Percentiles rank a stretch among this genome's conserved stretches.
These are phyloP conservation scores for Cenococcum geophilum DNA, from an alignment of 495 filamentous ascomycete species.

Conservation along the genomic window DNA sequence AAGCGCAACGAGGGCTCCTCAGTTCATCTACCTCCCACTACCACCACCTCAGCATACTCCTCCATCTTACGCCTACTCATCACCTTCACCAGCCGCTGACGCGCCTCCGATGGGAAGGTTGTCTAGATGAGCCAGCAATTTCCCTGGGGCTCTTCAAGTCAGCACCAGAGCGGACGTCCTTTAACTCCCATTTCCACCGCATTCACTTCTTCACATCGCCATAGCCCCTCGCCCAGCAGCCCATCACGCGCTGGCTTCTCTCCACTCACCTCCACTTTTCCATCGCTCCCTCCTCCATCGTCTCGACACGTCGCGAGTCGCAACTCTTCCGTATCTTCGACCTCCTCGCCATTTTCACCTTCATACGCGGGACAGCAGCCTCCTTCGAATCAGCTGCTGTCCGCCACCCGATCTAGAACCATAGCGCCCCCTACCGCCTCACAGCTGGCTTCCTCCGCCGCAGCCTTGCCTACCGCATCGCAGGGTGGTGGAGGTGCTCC, in stretches of 20 bases:
- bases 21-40: constrained; percentile 1
- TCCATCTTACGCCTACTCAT: constrained; percentile 1
- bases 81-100: constrained; percentile 53
- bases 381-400: constrained; percentile 48
- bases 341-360: constrained; percentile 49
- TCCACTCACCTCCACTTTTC: constrained; percentile 49
- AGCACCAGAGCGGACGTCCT: constrained; percentile 51
- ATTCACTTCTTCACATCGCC: constrained; percentile 37
- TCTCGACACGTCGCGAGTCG: constrained; percentile 46
- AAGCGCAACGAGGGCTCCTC: background rate
- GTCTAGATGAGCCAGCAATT: constrained; percentile 48
- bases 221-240: constrained; percentile 45
- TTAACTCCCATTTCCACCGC: constrained; percentile 59
- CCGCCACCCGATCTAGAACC: constrained; percentile 54
- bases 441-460: constrained; percentile 56
- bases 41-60: constrained; percentile 8
- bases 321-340: constrained; percentile 47
- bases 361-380: constrained; percentile 56
- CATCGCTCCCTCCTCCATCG: constrained; percentile 50
- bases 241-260: constrained; percentile 42
- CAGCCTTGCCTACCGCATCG: constrained; percentile 47
- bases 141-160: constrained; percentile 54
- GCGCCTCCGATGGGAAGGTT: constrained; percentile 57
- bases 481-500: constrained; percentile 49
- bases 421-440: constrained; percentile 56